A percentile compares a stretch with the other conserved stretches of the same genome.
Conservation (phyloP, 2,329 filamentous ascomycete species). For the Didymella segeticola region DNA sequence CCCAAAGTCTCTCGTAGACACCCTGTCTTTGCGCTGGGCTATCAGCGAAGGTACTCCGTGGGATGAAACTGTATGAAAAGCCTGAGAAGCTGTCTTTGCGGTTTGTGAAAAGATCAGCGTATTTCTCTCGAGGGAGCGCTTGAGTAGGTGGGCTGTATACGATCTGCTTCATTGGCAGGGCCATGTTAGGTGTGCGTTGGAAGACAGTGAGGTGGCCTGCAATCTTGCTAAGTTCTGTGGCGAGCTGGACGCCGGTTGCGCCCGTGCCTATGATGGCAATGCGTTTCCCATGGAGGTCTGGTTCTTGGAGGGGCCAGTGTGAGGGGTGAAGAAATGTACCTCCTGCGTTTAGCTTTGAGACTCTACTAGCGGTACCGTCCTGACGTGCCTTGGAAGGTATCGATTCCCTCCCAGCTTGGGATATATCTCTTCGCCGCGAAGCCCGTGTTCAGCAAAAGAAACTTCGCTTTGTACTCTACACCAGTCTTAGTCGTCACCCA, state of each 20-base stretch:
- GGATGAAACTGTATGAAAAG: constrained; percentile 30
- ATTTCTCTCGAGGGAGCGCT: constrained; percentile 42
- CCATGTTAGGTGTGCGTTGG: constrained; percentile 63
- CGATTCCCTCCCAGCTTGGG: constrained; percentile 49
- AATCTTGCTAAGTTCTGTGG: constrained; percentile 62
- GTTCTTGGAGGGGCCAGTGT: constrained; percentile 63
- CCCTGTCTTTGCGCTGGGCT: constrained; percentile 21
- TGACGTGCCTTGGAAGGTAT: constrained; percentile 29
- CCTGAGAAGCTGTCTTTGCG: constrained; percentile 23
- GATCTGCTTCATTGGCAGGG: constrained; percentile 33
- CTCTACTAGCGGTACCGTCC: not conserved
- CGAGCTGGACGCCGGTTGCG: constrained; percentile 66
- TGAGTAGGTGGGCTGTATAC: constrained; percentile 51
- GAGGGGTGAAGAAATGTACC: constrained; percentile 60
- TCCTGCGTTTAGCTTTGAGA: not conserved
- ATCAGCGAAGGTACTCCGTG: constrained; percentile 28
- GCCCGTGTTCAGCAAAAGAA: constrained; percentile 57
- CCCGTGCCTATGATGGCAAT: constrained; percentile 66
- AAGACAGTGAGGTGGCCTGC: constrained; percentile 63
- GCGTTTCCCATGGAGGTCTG: constrained; percentile 61
- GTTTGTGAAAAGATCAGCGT: constrained; percentile 23
- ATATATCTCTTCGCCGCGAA: constrained; percentile 55
- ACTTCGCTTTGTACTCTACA: constrained; percentile 49
- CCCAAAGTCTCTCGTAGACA: constrained; percentile 29
- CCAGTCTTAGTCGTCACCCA: constrained; percentile 53